Percentiles rank a stretch among this genome's conserved stretches.
These are phyloP conservation scores for Ceriops tagal DNA, from an alignment of 345 rosid species.

Conservation along the genomic window DNA sequence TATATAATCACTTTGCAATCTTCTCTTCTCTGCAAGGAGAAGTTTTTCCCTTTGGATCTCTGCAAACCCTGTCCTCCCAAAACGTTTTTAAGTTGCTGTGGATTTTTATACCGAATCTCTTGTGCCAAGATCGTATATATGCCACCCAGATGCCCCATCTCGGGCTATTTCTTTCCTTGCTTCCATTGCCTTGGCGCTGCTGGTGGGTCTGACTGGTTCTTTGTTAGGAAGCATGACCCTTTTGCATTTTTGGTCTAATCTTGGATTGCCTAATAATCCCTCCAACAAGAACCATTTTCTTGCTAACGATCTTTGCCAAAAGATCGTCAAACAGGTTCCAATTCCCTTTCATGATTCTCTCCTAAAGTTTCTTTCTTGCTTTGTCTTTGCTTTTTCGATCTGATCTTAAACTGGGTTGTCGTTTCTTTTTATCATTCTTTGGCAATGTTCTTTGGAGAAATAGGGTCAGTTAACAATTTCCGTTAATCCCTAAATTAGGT, in stretches of 20 bases:
- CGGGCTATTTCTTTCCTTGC: constrained; percentile 67
- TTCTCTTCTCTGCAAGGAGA: too few species aligned
- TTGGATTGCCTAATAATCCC: constrained; percentile 35
- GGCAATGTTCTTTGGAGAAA: too few species aligned
- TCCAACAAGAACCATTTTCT: constrained; percentile 45
- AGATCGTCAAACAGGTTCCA: constrained; percentile 81
- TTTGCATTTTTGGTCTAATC: constrained; percentile 41
- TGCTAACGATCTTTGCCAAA: constrained; percentile 65
- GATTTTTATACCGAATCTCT: constrained; percentile 41
- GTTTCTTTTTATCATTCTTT: too few species aligned
- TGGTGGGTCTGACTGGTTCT: constrained; percentile 70
- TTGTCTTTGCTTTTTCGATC: background rate
- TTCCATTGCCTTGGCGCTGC: constrained; percentile 55
- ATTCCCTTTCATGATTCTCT: background rate
- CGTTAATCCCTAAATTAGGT: too few species aligned
- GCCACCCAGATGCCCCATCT: constrained; percentile 35
- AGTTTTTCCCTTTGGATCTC: too few species aligned
- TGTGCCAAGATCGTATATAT: constrained; percentile 54
- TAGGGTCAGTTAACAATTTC: too few species aligned
- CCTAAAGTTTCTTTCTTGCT: background rate
- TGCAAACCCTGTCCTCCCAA: too few species aligned
- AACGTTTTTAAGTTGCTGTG: too few species aligned
- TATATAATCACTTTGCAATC: too few species aligned
- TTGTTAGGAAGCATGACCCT: constrained; percentile 65
- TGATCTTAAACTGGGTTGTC: background rate